These are phyloP conservation scores for Blastobotrys illinoisensis DNA, from an alignment of 1,139 yeast species.

Conservation along the genomic window DNA sequence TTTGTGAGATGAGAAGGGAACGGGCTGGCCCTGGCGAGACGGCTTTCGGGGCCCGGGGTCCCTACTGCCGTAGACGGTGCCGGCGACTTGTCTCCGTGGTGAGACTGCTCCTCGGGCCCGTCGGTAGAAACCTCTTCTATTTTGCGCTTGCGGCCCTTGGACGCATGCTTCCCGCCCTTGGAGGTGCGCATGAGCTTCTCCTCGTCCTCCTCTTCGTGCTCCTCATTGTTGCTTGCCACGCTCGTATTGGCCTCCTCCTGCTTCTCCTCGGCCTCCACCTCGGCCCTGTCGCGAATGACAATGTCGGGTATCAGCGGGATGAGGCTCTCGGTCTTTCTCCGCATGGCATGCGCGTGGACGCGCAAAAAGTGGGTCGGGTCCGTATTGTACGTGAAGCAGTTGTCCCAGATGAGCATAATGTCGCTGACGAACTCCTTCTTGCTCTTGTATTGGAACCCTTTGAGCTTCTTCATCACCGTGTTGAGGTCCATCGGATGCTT, in stretches of 20 bases:
- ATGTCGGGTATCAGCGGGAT: conserved; percentile 88
- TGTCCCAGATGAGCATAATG: conserved; percentile 89
- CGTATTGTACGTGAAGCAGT: conserved; percentile 87
- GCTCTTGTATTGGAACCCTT: conserved; percentile 70
- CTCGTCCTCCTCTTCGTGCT: conserved; percentile 18
- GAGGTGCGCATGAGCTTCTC: conserved; percentile 5
- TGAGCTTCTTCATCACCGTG: conserved; percentile 86
- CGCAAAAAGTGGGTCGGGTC: conserved; percentile 92
- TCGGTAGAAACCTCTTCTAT: conserved; percentile 25
- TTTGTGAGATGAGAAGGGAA: background rate
- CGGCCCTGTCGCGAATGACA: conserved; percentile 70
- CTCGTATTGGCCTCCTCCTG: conserved; percentile 43
- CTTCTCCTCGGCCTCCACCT: conserved; percentile 71
- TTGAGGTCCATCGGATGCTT: conserved; percentile 95
- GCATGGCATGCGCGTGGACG: conserved; percentile 94
- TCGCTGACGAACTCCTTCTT: conserved; percentile 90
- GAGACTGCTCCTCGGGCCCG: conserved; percentile 18
- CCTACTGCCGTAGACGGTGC: conserved; percentile 4
- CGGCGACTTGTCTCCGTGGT: conserved; percentile 1
- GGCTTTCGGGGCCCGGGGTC: background rate
- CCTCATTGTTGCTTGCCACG: conserved; percentile 28
- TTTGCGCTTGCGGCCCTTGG: conserved; percentile 26
- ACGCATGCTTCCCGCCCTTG: conserved; percentile 19
- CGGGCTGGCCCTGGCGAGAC: background rate
- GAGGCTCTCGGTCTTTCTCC: conserved; percentile 70